Evolutionary conservation across 805 yeast genomes (phyloP).

Genomic region (Yamadazyma laniorum): DNA sequence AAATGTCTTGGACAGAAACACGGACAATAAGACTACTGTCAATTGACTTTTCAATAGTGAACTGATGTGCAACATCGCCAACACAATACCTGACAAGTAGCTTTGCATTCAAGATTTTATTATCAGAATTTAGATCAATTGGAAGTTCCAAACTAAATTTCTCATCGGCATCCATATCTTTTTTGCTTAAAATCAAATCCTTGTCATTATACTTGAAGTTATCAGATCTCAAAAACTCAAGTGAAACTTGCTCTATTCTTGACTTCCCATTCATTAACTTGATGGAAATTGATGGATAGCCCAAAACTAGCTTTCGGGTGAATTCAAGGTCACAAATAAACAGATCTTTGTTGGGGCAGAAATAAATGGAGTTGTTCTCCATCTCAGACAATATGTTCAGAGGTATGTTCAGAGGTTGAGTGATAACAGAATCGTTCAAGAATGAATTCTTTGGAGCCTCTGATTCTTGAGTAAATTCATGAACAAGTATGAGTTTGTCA

Average conservation of each 20-base stretch:
- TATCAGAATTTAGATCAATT: slow-evolving; percentile 26
- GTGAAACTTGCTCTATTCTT: neutral
- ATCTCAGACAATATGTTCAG: neutral
- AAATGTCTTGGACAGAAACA: slow-evolving; percentile 79
- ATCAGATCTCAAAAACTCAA: neutral
- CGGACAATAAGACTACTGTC: slow-evolving; percentile 61
- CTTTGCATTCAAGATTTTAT: slow-evolving; percentile 22
- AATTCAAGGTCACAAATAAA: slow-evolving; percentile 2
- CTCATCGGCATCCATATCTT: slow-evolving; percentile 12
- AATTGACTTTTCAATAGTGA: slow-evolving; percentile 21
- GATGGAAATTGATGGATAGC: slow-evolving; percentile 9
- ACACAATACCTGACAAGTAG: slow-evolving; percentile 21
- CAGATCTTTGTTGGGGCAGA: slow-evolving; percentile 1
- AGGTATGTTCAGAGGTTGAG: neutral
- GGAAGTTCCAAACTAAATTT: slow-evolving; percentile 27
- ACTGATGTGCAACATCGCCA: slow-evolving; percentile 16
- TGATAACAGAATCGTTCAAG: slow-evolving; percentile 11
- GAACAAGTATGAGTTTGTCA: slow-evolving; percentile 18
- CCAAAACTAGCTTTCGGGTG: slow-evolving; percentile 5
- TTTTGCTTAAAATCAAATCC: neutral
- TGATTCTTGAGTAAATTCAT: slow-evolving; percentile 10
- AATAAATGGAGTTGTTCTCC: slow-evolving; percentile 3
- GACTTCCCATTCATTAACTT: slow-evolving; percentile 4
- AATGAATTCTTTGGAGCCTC: slow-evolving; percentile 8
- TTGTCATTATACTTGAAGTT: neutral